phyloP scores from a whole-genome alignment of 495 filamentous ascomycete species.

The Hyaloscypha variabilis region DNA sequence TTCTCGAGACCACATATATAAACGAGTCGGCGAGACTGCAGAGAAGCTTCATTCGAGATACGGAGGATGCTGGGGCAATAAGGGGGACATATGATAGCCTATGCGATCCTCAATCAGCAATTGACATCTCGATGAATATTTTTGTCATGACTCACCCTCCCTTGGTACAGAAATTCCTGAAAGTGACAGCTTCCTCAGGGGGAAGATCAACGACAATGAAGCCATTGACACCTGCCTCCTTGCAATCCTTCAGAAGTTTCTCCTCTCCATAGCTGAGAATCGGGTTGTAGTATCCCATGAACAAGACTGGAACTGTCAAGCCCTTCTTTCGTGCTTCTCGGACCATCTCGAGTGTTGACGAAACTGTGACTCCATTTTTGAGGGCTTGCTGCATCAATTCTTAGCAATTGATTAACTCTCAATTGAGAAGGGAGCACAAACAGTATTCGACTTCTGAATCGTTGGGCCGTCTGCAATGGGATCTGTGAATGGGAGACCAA shows the following conservation, averaged over 20 bases:
- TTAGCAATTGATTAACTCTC: constrained; percentile 36
- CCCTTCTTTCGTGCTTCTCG: constrained; percentile 74
- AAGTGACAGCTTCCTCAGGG: constrained; percentile 93
- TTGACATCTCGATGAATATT: constrained; percentile 11
- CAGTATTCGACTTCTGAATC: constrained; percentile 88
- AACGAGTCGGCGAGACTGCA: constrained; percentile 98
- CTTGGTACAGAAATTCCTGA: constrained; percentile 79
- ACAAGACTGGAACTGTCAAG: constrained; percentile 76
- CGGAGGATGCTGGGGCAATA: constrained; percentile 93
- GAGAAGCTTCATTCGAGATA: constrained; percentile 87
- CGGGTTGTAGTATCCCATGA: constrained; percentile 99
- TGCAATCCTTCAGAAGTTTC: constrained; percentile 80
- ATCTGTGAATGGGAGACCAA: constrained; percentile 95
- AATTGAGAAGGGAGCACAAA: constrained; percentile 32
- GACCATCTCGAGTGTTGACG: constrained; percentile 76
- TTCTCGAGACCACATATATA: constrained; percentile 97
- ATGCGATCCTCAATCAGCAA: constrained; percentile 8
- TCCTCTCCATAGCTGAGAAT: constrained; percentile 92
- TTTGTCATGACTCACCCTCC: constrained; percentile 56
- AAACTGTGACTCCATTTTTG: constrained; percentile 82
- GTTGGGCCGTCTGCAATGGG: constrained; percentile 95
- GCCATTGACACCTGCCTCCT: constrained; percentile 86
- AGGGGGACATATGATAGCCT: constrained; percentile 93
- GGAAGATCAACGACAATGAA: constrained; percentile 98
- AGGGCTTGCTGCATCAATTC: constrained; percentile 60